phyloP scores from a whole-genome alignment of 768 basidiomycete species.

The Boletus pseudo-olivaceus region DNA sequence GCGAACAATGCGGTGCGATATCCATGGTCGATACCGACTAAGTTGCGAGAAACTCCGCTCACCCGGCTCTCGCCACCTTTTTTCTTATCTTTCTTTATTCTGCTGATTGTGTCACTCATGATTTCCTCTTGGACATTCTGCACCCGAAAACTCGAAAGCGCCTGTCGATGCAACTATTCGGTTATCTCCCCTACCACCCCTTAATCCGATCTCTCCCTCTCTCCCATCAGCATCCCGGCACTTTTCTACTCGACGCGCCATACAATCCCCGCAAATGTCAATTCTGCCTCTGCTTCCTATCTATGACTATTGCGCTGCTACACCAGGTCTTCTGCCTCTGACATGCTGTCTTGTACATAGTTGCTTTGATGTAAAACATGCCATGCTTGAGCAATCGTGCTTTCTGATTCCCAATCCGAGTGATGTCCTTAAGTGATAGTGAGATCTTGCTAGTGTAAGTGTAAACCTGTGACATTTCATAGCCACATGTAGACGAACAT shows the following conservation, averaged over 20 bases:
- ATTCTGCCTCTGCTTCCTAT: conserved; percentile 16
- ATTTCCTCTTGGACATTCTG: conserved; percentile 17
- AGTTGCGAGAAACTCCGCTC: conserved; percentile 1
- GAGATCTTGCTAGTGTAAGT: neutral
- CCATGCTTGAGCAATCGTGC: conserved; percentile 10
- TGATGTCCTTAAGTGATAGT: neutral
- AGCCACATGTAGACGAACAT: conserved; percentile 24
- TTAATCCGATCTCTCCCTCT: conserved; percentile 8
- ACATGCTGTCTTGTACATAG: conserved; percentile 31
- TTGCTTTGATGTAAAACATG: conserved; percentile 27
- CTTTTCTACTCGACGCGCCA: conserved; percentile 23
- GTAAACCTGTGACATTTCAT: neutral
- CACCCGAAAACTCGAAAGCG: conserved; percentile 25
- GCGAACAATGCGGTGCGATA: conserved; percentile 85
- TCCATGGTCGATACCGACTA: conserved; percentile 81
- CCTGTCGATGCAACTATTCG: conserved; percentile 24
- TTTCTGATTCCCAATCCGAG: neutral
- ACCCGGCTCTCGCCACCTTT: conserved; percentile 8
- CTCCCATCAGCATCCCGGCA: conserved; percentile 14
- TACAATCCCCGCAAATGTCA: conserved; percentile 16
- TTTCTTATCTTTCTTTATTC: conserved; percentile 32
- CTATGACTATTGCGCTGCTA: conserved; percentile 20
- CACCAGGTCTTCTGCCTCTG: conserved; percentile 14
- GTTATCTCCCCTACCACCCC: conserved; percentile 2
- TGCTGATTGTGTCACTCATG: conserved; percentile 30